A percentile compares a stretch with the other conserved stretches of the same genome.
phyloP scores from a whole-genome alignment of 192 early-diverging fungal species.

The Geranomyces variabilis region DNA sequence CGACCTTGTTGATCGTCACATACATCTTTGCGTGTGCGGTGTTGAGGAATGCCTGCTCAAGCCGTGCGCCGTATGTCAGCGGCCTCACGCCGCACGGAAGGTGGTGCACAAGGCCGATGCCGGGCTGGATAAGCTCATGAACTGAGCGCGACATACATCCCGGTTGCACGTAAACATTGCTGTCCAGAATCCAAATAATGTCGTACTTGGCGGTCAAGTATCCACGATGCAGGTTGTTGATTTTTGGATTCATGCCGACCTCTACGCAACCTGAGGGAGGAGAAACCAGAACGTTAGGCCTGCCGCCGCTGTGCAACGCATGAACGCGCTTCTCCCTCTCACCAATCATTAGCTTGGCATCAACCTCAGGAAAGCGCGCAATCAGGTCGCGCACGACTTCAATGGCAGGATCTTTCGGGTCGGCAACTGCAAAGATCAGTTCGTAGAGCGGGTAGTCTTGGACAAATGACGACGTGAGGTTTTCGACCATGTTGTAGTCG shows the following conservation, averaged over 20 bases:
- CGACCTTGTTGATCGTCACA: slow-evolving; percentile 85
- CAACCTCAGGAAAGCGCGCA: slow-evolving; percentile 70
- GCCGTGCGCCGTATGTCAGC: slow-evolving; percentile 72
- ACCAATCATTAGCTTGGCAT: slow-evolving; percentile 81
- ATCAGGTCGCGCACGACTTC: slow-evolving; percentile 73
- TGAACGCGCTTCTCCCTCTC: slow-evolving; percentile 9
- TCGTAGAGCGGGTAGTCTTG: slow-evolving; percentile 89
- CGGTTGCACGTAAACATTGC: slow-evolving; percentile 81
- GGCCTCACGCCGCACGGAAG: slow-evolving; percentile 79
- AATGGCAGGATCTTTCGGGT: slow-evolving; percentile 80
- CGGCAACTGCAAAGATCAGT: slow-evolving; percentile 87
- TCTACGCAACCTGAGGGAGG: slow-evolving; percentile 56
- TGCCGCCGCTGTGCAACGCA: too few species aligned
- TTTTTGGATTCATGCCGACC: slow-evolving; percentile 92
- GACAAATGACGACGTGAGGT: slow-evolving; percentile 82
- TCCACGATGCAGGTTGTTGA: slow-evolving; percentile 71
- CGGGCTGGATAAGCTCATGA: slow-evolving; percentile 67
- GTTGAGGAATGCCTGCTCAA: slow-evolving; percentile 86
- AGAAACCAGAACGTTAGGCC: not conserved
- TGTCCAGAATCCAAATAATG: slow-evolving; percentile 94
- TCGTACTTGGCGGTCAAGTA: slow-evolving; percentile 80
- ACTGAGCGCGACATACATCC: slow-evolving; percentile 82
- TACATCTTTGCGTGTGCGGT: slow-evolving; percentile 96
- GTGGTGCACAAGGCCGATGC: slow-evolving; percentile 95
- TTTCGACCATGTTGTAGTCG: slow-evolving; percentile 79